phyloP scores from a whole-genome alignment of 352 stramenopile species.

The Phytophthora cactorum region DNA sequence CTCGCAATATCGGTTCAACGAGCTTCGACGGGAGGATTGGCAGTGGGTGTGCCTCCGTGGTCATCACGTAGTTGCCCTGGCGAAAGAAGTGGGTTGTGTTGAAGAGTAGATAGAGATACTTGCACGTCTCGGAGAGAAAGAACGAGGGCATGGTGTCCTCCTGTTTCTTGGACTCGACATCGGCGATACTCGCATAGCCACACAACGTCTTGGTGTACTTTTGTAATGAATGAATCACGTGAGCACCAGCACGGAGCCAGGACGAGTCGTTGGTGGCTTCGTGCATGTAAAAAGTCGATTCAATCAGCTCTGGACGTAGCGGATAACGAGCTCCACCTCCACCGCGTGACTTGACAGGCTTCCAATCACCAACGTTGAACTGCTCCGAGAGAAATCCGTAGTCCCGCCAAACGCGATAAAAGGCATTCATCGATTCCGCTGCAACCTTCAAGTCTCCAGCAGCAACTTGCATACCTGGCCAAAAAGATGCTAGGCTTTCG shows the following conservation, averaged over 20 bases:
- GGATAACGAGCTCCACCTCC: conserved; percentile 83
- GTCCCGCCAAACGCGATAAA: conserved; percentile 95
- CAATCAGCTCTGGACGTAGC: conserved; percentile 97
- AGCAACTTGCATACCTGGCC: conserved; percentile 96
- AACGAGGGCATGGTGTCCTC: conserved; percentile 99
- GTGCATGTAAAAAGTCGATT: conserved; percentile 97
- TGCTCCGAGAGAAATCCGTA: conserved; percentile 97
- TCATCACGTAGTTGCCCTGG: conserved; percentile 93
- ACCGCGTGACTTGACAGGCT: conserved; percentile 54
- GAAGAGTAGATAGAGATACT: conserved; percentile 99
- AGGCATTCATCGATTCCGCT: conserved; percentile 92
- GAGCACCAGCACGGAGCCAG: conserved; percentile 79
- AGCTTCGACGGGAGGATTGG: conserved; percentile 65
- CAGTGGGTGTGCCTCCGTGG: conserved; percentile 97
- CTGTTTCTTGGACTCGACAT: conserved; percentile 90
- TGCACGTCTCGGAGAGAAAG: conserved; percentile 99
- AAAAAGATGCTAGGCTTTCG: conserved; percentile 96
- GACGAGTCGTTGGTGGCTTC: conserved; percentile 86
- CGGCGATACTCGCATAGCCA: conserved; percentile 91
- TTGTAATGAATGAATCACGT: conserved; percentile 89
- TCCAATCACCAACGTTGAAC: conserved; percentile 92
- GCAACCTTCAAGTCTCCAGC: conserved; percentile 89
- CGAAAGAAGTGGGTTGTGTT: conserved; percentile 91
- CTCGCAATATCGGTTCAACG: conserved; percentile 50
- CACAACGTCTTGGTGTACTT: conserved; percentile 92